Evolutionary conservation across 1,284 basidiomycete species (phyloP).

Genomic region (Agaricales sp.): DNA sequence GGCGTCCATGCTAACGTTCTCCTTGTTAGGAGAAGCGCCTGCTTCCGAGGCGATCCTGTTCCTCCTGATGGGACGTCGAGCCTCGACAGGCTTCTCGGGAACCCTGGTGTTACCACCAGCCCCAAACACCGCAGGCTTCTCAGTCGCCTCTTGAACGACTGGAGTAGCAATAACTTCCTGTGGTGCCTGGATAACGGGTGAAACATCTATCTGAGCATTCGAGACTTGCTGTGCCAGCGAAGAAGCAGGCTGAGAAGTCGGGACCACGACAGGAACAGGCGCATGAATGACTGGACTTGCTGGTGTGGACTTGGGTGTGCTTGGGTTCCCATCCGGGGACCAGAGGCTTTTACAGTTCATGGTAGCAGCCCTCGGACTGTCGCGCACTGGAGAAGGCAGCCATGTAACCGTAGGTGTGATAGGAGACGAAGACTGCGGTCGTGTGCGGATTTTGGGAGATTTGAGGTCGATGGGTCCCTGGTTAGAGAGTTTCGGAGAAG

Average conservation of each 20-base stretch:
- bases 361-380: constrained; percentile 4
- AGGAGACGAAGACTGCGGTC: neutral
- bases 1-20: constrained; percentile 3
- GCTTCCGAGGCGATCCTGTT: neutral
- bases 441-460: neutral
- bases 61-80: neutral
- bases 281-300: constrained; percentile 14
- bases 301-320: constrained; percentile 5
- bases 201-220: constrained; percentile 1
- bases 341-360: constrained; percentile 3
- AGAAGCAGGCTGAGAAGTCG: neutral
- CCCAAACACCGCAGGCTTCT: neutral
- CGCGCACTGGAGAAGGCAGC: neutral
- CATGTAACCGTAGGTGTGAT: neutral
- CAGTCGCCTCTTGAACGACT: too few species aligned
- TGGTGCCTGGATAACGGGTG: constrained; percentile 6
- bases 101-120: neutral
- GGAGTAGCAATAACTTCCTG: too few species aligned
- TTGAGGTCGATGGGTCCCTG: too few species aligned
- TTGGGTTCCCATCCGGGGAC: constrained; percentile 8
- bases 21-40: neutral
- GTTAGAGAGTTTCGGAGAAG: too few species aligned
- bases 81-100: neutral
- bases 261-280: constrained; percentile 14
- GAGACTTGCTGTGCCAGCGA: constrained; percentile 5